Evolutionary conservation across 345 rosid species (phyloP).

Genomic region (Reutealis trisperma): DNA sequence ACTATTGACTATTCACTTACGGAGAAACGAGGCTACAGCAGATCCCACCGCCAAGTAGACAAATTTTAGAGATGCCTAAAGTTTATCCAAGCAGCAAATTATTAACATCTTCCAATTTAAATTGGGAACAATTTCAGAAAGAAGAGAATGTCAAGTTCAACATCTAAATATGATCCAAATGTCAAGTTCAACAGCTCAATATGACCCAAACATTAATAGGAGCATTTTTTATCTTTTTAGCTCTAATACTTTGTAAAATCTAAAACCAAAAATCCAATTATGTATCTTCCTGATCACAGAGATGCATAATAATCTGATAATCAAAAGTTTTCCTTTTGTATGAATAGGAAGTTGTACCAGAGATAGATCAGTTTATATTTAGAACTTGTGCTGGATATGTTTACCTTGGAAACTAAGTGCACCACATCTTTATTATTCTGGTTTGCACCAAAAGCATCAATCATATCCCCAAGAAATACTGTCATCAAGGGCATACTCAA

Average conservation of each 20-base stretch:
- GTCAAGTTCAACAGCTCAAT: neutral
- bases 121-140: neutral
- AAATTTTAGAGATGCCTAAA: constrained; percentile 67
- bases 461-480: constrained; percentile 61
- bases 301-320: too few species aligned
- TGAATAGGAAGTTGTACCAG: too few species aligned
- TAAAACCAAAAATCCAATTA: neutral
- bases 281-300: neutral
- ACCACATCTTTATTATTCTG: constrained; percentile 44
- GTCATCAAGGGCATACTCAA: constrained; percentile 76
- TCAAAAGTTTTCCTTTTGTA: too few species aligned
- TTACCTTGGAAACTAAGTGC: constrained; percentile 59
- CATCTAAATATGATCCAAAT: neutral
- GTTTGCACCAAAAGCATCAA: constrained; percentile 65
- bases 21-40: constrained; percentile 62
- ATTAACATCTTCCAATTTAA: neutral
- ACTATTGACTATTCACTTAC: constrained; percentile 45
- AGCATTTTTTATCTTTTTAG: neutral
- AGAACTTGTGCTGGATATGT: too few species aligned
- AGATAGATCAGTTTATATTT: too few species aligned
- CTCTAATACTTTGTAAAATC: neutral
- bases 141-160: neutral
- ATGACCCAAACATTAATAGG: neutral
- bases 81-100: neutral
- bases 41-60: constrained; percentile 74